Base-by-base conservation (phyloP, 2,329 filamentous ascomycete species). In the Arthroderma uncinatum region DNA sequence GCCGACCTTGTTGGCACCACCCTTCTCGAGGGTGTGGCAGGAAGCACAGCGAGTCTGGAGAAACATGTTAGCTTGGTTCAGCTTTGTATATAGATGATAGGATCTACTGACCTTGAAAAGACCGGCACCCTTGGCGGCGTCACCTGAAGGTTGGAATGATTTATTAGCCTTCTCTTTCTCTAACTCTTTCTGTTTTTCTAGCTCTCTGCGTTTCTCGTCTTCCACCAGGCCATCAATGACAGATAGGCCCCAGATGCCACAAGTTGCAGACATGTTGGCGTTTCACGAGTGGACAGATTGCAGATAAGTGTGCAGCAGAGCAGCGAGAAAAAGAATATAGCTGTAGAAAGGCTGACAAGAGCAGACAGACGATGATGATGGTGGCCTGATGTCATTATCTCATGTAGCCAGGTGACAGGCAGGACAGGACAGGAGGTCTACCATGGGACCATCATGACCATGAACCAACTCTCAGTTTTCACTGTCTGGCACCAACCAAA, bases 1-100 rank as follows among this genome's bases (percentile, higher is more conserved):
- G 73, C 93, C 93, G 77, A 95, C 89, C 86, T 97, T 97, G 89
- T 96, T 95, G 78, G 84, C 83, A 78, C 92, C 93, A 69, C 82
- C 86, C 63, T 80, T 82, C 78, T 94, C 90, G 74, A 95, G 80
- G 76, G 89, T 97, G 82, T 98, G 93, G 87, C 93, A 98, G 81
- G 96, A 90, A 66, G 89, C 87, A 81, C 93, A 98, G 75, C 93
- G 86, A 67, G 91, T 97, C 82, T 81, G 60, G 10, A 97, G 97
- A 54, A 34, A 61, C 56, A 61, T 44, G 59, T 73, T 69, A 72
- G 70, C 63, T 5, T 40, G 58, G 33, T 64, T 59, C 28, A 60
- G 60, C 1, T 12, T 42, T 62, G 37, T 9, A 30, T n/a, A 44
- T n/a, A 21, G 28, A 60, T 14, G 64, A 55, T 53, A 16, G 12